These are phyloP conservation scores for Microsporum ferrugineum DNA, from an alignment of 2,329 filamentous ascomycete genomes.

Conservation along the genomic window DNA sequence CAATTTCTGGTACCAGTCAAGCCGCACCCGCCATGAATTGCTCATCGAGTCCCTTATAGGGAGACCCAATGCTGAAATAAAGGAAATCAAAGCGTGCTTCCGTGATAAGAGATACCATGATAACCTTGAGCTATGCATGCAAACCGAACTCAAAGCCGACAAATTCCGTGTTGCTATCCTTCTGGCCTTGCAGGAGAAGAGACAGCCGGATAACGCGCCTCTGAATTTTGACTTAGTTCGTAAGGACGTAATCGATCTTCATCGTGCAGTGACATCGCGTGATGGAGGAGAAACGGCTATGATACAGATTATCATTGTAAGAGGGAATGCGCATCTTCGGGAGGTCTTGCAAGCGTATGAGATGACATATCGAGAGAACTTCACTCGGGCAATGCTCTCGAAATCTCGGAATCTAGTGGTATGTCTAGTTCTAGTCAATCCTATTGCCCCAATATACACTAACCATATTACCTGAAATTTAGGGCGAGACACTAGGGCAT, in stretches of 20 bases:
- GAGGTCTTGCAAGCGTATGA: conserved; percentile 73
- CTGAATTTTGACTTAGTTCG: conserved; percentile 52
- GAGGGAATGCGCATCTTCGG: conserved; percentile 70
- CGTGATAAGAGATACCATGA: conserved; percentile 85
- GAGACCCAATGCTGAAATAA: conserved; percentile 74
- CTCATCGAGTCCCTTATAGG: conserved; percentile 92
- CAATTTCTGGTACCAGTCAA: conserved; percentile 92
- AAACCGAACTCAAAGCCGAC: conserved; percentile 82
- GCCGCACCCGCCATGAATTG: conserved; percentile 72
- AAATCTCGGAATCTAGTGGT: conserved; percentile 90
- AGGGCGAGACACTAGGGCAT: conserved; percentile 91
- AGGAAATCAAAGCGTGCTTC: conserved; percentile 76
- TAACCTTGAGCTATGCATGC: conserved; percentile 72
- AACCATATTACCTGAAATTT: conserved; percentile 7
- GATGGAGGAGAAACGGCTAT: conserved; percentile 80
- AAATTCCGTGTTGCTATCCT: conserved; percentile 89
- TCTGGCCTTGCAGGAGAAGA: conserved; percentile 65
- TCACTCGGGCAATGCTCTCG: conserved; percentile 73
- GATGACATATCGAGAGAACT: conserved; percentile 60
- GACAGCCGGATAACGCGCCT: conserved; percentile 70
- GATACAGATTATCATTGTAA: conserved; percentile 68
- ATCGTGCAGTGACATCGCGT: conserved; percentile 55
- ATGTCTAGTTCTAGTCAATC: conserved; percentile 35
- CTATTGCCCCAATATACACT: conserved; percentile 6
- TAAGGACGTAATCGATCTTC: conserved; percentile 61